Conservation (phyloP, 257 asterid species). For the Salvia miltiorrhiza region DNA sequence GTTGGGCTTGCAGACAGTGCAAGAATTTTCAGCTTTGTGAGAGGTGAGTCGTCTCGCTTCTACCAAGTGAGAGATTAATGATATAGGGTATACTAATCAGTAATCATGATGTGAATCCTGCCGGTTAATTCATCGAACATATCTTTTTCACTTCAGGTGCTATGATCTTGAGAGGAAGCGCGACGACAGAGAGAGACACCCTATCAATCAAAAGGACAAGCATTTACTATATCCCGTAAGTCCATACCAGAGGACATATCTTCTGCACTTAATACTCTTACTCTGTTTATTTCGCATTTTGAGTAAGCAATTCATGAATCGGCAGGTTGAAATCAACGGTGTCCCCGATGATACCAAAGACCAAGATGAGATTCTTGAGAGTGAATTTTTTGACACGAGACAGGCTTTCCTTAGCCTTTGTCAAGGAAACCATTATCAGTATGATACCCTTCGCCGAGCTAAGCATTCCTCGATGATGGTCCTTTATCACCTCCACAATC, state of each 20-base stretch:
- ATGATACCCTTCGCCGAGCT: slow-evolving; percentile 96
- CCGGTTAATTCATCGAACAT: background rate
- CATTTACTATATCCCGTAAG: slow-evolving; percentile 72
- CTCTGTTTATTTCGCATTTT: background rate
- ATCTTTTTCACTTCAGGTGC: slow-evolving; percentile 52
- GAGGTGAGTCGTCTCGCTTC: slow-evolving; percentile 39
- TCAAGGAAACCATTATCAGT: slow-evolving; percentile 98
- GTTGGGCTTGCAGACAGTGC: slow-evolving; percentile 90
- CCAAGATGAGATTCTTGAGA: slow-evolving; percentile 89
- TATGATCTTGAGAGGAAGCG: slow-evolving; percentile 76
- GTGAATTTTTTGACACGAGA: slow-evolving; percentile 97
- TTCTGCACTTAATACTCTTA: background rate
- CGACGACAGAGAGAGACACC: slow-evolving; percentile 93
- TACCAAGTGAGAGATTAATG: background rate
- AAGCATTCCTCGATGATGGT: slow-evolving; percentile 99
- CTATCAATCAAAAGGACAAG: slow-evolving; percentile 76
- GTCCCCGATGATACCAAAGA: slow-evolving; percentile 81
- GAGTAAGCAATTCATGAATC: slow-evolving; percentile 22
- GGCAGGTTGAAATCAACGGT: slow-evolving; percentile 63
- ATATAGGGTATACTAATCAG: background rate
- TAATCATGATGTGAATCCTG: background rate
- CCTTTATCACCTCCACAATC: slow-evolving; percentile 98
- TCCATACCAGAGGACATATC: too few relatives aligned
- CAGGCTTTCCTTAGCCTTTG: slow-evolving; percentile 97
- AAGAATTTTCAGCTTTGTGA: slow-evolving; percentile 85